Conservation (phyloP, 805 yeast genomes). For the Lipomyces yamanashiensis region DNA sequence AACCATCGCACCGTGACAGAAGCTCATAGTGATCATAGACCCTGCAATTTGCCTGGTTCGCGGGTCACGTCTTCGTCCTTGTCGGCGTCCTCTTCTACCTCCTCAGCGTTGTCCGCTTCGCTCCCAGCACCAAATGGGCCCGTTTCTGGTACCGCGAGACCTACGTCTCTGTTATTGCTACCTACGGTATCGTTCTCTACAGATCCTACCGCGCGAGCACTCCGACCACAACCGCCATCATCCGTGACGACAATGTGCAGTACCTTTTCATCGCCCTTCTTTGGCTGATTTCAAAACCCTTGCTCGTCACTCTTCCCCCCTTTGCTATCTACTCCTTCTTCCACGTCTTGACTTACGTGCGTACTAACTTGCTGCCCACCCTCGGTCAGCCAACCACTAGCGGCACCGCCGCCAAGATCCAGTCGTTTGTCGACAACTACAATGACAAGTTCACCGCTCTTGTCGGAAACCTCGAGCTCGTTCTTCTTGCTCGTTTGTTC, state of each 20-base stretch:
- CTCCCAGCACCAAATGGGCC: conserved; percentile 45
- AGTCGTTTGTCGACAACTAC: conserved; percentile 54
- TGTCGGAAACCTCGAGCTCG: conserved; percentile 64
- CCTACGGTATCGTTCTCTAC: conserved; percentile 76
- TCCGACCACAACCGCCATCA: conserved; percentile 43
- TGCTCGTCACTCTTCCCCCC: conserved; percentile 68
- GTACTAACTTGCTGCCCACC: conserved; percentile 69
- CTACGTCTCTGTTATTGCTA: conserved; percentile 65
- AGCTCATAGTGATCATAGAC: conserved; percentile 12
- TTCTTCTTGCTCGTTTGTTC: conserved; percentile 49
- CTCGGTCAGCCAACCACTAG: conserved; percentile 48
- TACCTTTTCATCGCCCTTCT: conserved; percentile 62
- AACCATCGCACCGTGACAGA: too few species aligned
- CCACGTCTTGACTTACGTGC: conserved; percentile 76
- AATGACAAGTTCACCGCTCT: conserved; percentile 63
- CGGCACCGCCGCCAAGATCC: conserved; percentile 45
- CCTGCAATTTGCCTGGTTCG: conserved; percentile 80
- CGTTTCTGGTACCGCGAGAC: conserved; percentile 60
- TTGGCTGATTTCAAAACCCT: conserved; percentile 64
- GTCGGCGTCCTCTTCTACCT: conserved; percentile 49
- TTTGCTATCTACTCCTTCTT: conserved; percentile 77
- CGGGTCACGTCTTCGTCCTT: conserved; percentile 57
- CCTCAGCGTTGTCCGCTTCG: conserved; percentile 44
- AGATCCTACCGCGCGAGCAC: conserved; percentile 53
- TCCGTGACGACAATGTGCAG: conserved; percentile 71